Evolutionary conservation across 1,284 basidiomycete genomes (phyloP), one percentile per base, ranked within the genome.

Genomic region (Melampsora americana): DNA sequence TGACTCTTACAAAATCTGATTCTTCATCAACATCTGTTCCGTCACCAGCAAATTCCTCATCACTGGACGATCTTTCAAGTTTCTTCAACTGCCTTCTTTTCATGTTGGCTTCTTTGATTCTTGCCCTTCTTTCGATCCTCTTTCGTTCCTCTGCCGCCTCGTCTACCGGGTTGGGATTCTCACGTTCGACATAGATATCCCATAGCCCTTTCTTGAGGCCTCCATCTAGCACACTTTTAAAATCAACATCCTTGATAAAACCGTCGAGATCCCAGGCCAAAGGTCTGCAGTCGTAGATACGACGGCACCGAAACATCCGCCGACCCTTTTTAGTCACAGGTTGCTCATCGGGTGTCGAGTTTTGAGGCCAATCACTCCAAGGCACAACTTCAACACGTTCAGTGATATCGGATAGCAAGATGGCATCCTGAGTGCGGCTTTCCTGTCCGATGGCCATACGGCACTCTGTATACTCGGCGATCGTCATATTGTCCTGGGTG

Each of bases 341-440:
- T 44, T 66, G 32, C 26, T 39, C 20, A 28, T 16, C 20, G 18
- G 20, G 9, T 5, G 64, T 20, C 28, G 39, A n/a, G 9, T 28
- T 26, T 18, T 26, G 16, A 28, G 60, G 60, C 26, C 23, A 66
- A 20, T 39, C 18, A 0, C 16, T 16, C 30, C 30, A 66, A 39
- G 64, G 39, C 20, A 66, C 64, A 32, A 66, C 64, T 39, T 35
- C n/a, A 5, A 66, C 64, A n/a, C 39, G 64, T 20, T 66, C 64
- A 12, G 39, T 35, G 20, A 66, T 66, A 23, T n/a, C 39, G 30
- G 64, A 66, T 16, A 44, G 20, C 18, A 35, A 32, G 26, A 66
- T n/a, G 32, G 39, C 39, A 44, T 66, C 64, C 26, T 42, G 26
- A 23, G 64, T 28, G 23, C n/a, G 39, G 26, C 64, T 66, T 5